Percentiles rank a stretch among this genome's conserved stretches.
phyloP scores from a whole-genome alignment of 2,329 filamentous ascomycete genomes.

The Colletotrichum spaethianum region DNA sequence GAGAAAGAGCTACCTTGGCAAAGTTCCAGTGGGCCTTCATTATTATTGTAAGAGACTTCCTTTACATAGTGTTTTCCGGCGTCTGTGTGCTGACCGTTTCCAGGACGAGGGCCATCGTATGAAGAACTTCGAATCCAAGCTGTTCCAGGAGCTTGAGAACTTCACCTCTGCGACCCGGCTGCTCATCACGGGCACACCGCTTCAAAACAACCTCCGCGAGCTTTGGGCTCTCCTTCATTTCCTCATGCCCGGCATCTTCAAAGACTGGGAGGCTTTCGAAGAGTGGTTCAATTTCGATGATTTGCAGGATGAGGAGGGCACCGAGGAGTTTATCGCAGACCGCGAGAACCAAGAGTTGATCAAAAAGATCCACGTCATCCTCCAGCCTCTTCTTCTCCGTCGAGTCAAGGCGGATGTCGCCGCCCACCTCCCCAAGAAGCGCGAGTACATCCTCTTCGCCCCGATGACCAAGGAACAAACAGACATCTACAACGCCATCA shows the following conservation, averaged over 20 bases:
- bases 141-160: slow-evolving; percentile 89
- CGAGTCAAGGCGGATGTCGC: slow-evolving; percentile 96
- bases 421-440: slow-evolving; percentile 91
- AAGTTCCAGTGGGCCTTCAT: slow-evolving; percentile 97
- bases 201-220: slow-evolving; percentile 96
- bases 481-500: slow-evolving; percentile 83
- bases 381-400: slow-evolving; percentile 91
- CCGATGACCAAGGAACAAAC: slow-evolving; percentile 93
- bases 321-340: slow-evolving; percentile 84
- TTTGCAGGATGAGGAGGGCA: slow-evolving; percentile 84
- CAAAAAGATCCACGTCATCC: slow-evolving; percentile 89
- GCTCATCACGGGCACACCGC: slow-evolving; percentile 92
- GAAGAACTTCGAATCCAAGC: slow-evolving; percentile 95
- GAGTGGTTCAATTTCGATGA: slow-evolving; percentile 98
- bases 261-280: slow-evolving; percentile 92
- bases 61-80: not conserved
- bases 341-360: slow-evolving; percentile 69
- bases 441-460: slow-evolving; percentile 95
- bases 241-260: slow-evolving; percentile 91
- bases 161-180: slow-evolving; percentile 93
- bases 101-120: slow-evolving; percentile 95
- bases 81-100: slow-evolving; percentile 34
- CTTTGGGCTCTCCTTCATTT: slow-evolving; percentile 97
- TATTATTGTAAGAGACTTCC: slow-evolving; percentile 77
- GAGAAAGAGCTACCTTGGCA: slow-evolving; percentile 85